Base-by-base conservation (phyloP, 2,329 filamentous ascomycete species). In the Alternaria sp. region DNA sequence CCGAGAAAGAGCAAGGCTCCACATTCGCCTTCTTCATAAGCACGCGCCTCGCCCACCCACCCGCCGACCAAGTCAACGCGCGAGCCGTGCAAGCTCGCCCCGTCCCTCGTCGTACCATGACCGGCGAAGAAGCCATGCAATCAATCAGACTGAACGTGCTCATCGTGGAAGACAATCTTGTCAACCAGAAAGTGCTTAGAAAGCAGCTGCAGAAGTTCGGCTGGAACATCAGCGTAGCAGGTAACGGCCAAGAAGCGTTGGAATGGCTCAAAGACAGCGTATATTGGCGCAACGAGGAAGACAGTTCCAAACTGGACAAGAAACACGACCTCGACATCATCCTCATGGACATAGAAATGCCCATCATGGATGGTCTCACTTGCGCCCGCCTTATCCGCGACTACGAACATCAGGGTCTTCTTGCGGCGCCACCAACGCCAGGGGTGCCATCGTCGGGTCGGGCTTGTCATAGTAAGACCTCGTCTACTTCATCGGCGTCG, bases 11-110 rank as follows among this genome's bases (percentile, higher is more conserved):
- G 1, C 50, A 71, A 28, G 76, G 76, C 1, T 79, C 77, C 12
- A 82, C 76, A 0, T 83, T 83, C 37, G 79, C 76, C 0, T 83
- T 83, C 69, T 83, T 79, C 69, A 74, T 82, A 70, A 70, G 70
- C 37, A 69, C 69, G 1, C 67, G 76, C 8, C 64, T 71, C 15
- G 68, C 69, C 23, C 28, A 63, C 10, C 55, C 63, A 44, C 67
- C 70, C 10, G 41, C 55, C 47, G 47, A 61, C 21, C 57, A 65
- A 11, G 60, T 21, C 6, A 10, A 15, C 5, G 55, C 55, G 8
- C 58, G 43, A 9, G 26, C 55, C 11, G 30, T 60, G 3, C 51
- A 60, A 12, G 26, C 57, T 10, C 67, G 60, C 4, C 69, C 66
- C 11, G 50, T 55, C 9, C 54, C 54, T 5, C 56, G 59, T 4